These are phyloP conservation scores for Ministeria vibrans DNA, from an alignment of 78 protist species.

Conservation along the genomic window DNA sequence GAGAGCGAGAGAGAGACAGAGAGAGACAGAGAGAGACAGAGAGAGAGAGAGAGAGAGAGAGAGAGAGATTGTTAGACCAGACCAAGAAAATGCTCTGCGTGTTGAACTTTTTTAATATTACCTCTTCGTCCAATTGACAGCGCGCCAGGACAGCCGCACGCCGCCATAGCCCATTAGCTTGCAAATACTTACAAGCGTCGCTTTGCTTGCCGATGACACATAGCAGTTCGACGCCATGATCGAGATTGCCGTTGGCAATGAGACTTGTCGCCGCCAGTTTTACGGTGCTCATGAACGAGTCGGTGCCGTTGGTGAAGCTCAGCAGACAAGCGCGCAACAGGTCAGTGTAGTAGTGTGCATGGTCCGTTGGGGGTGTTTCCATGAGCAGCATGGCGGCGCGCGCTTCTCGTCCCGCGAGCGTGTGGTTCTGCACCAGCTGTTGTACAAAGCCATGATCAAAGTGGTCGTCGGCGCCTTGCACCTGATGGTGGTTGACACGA, in stretches of 20 bases:
- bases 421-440: too few species aligned
- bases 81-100: too few species aligned
- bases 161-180: neutral
- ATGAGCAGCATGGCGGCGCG: neutral
- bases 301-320: neutral
- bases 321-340: conserved; percentile 1
- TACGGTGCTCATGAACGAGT: neutral
- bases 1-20: too few species aligned
- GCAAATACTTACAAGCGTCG: conserved; percentile 22
- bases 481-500: too few species aligned
- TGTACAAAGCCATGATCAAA: too few species aligned
- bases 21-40: too few species aligned
- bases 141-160: conserved; percentile 12
- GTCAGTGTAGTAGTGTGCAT: neutral
- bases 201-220: neutral
- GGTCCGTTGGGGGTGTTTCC: neutral
- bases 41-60: too few species aligned
- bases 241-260: neutral
- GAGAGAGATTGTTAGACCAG: too few species aligned
- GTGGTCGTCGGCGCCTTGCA: too few species aligned
- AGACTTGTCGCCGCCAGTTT: conserved; percentile 10
- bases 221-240: conserved; percentile 8
- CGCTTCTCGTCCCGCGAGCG: neutral
- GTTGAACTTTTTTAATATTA: too few species aligned
- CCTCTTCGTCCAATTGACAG: too few species aligned